These are phyloP conservation scores for Aspergillus sp. DNA, from an alignment of 2,329 filamentous ascomycete genomes.

Conservation along the genomic window DNA sequence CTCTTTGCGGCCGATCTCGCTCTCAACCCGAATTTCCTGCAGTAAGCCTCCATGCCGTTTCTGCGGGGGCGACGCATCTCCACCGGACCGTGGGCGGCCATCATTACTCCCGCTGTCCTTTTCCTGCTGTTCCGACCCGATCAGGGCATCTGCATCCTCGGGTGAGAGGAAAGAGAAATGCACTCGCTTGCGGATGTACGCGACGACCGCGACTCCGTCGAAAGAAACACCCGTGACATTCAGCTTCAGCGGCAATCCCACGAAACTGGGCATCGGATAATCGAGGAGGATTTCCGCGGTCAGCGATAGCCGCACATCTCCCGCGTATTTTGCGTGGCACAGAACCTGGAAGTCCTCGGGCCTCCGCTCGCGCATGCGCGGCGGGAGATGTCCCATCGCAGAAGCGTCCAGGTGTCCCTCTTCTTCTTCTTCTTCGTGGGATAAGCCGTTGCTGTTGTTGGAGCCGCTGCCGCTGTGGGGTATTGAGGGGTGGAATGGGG, in stretches of 20 bases:
- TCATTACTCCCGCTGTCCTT: constrained; percentile 19
- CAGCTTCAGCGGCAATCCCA: constrained; percentile 85
- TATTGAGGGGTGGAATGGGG: constrained; percentile 20
- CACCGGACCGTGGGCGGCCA: constrained; percentile 25
- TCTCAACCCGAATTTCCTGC: constrained; percentile 91
- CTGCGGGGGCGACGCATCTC: constrained; percentile 19
- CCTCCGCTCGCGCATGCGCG: constrained; percentile 59
- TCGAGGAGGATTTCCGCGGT: constrained; percentile 94
- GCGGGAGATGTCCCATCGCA: constrained; percentile 21
- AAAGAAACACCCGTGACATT: constrained; percentile 94
- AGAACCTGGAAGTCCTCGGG: constrained; percentile 88
- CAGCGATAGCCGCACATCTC: constrained; percentile 76
- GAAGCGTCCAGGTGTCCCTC: constrained; percentile 12
- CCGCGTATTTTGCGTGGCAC: constrained; percentile 79
- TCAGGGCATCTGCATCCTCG: constrained; percentile 73
- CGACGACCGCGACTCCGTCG: constrained; percentile 85
- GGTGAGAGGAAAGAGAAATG: constrained; percentile 93
- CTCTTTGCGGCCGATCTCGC: constrained; percentile 89
- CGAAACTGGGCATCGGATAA: constrained; percentile 97
- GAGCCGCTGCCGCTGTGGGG: constrained; percentile 15
- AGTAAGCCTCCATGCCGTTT: constrained; percentile 62
- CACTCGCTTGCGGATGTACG: constrained; percentile 77
- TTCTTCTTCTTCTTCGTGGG: constrained; percentile 1
- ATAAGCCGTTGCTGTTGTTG: constrained; percentile 13
- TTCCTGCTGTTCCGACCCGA: constrained; percentile 42